These are phyloP conservation scores for Porcisia deanei DNA, from an alignment of 208 protist species.

Conservation along the genomic window DNA sequence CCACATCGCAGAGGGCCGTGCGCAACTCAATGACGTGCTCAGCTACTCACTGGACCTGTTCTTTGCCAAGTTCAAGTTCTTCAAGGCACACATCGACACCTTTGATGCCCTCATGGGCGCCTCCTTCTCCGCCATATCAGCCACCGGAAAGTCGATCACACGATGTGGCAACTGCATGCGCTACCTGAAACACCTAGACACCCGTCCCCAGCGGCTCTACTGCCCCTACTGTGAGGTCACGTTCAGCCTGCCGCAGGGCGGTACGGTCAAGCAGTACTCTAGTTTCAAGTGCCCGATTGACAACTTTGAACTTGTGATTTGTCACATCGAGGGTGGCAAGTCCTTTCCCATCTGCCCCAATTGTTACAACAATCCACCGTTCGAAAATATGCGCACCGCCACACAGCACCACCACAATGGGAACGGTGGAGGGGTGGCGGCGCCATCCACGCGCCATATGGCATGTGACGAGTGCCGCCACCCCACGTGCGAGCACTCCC, in stretches of 20 bases:
- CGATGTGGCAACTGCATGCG: constrained; percentile 93
- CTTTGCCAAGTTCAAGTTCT: constrained; percentile 91
- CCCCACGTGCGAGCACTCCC: constrained; percentile 88
- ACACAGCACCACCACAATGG: neutral
- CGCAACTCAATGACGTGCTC: constrained; percentile 82
- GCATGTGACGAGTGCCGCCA: constrained; percentile 93
- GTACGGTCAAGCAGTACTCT: constrained; percentile 87
- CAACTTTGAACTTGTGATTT: constrained; percentile 94
- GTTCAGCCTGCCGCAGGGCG: constrained; percentile 86
- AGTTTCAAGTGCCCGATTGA: constrained; percentile 91
- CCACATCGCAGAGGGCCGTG: constrained; percentile 91
- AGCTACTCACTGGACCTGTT: constrained; percentile 82
- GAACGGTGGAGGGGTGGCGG: constrained; percentile 1
- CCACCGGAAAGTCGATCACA: constrained; percentile 83
- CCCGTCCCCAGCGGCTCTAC: constrained; percentile 90
- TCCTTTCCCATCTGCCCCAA: constrained; percentile 92
- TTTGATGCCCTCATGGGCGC: constrained; percentile 95
- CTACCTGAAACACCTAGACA: constrained; percentile 88
- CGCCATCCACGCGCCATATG: constrained; percentile 49
- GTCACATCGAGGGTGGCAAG: constrained; percentile 87
- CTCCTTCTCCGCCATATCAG: constrained; percentile 88
- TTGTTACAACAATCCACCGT: constrained; percentile 95
- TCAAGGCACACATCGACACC: constrained; percentile 90
- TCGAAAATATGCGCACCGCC: constrained; percentile 63
- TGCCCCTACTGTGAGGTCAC: constrained; percentile 94